These are phyloP conservation scores for Cylindrodendrum hubeiense DNA, from an alignment of 2,329 filamentous ascomycete genomes.

Conservation along the genomic window DNA sequence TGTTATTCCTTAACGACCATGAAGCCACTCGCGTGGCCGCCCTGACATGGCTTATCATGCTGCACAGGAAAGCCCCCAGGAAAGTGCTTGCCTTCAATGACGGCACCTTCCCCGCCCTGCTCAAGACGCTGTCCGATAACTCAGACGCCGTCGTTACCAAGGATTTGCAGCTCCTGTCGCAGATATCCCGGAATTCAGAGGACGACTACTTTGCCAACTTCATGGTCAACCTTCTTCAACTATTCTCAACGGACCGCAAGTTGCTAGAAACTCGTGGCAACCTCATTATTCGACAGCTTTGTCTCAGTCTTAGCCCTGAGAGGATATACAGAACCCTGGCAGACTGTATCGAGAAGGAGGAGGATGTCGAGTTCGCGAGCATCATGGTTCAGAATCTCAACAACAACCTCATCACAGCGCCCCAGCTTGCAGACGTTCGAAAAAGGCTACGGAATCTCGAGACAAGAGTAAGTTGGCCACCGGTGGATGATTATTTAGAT, in stretches of 20 bases:
- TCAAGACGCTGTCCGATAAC: constrained; percentile 96
- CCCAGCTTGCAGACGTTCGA: constrained; percentile 89
- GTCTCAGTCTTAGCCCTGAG: constrained; percentile 91
- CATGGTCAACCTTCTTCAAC: constrained; percentile 95
- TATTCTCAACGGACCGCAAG: constrained; percentile 94
- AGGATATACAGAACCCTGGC: constrained; percentile 95
- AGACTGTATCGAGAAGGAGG: constrained; percentile 96
- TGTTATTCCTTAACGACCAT: constrained; percentile 96
- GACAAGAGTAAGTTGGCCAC: constrained; percentile 69
- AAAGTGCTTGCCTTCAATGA: constrained; percentile 97
- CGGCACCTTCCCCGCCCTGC: constrained; percentile 92
- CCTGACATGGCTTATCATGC: constrained; percentile 96
- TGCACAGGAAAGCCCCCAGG: constrained; percentile 92
- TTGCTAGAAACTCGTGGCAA: constrained; percentile 94
- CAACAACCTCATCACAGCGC: constrained; percentile 98
- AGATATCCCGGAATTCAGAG: constrained; percentile 96
- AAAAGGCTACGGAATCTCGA: constrained; percentile 93
- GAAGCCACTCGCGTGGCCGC: constrained; percentile 95
- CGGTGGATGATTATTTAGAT: background rate
- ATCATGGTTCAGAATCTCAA: constrained; percentile 99
- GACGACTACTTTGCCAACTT: constrained; percentile 98
- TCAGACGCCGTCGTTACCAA: constrained; percentile 96
- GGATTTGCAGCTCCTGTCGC: constrained; percentile 91
- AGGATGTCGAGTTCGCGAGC: constrained; percentile 97
- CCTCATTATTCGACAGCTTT: constrained; percentile 94